Evolutionary conservation across 208 protist species (phyloP), one percentile per base, ranked within the genome.

Genomic region (Phytomonas sp.): DNA sequence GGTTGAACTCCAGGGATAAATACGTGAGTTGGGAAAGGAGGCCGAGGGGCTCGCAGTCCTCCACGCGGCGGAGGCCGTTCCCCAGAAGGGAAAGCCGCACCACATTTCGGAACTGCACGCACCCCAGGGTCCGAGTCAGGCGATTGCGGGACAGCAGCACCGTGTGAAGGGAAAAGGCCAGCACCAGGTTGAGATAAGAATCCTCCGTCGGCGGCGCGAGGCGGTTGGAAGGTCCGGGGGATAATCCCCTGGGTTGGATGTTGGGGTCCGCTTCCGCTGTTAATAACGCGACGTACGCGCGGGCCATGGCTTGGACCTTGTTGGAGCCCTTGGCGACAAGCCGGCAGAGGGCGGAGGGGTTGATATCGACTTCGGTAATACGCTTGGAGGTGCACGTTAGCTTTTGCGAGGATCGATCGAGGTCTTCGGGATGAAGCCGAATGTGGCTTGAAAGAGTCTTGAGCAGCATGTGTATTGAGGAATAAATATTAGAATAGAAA

Each of bases 1-100:
- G 91, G 69, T 94, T 94, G 72, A 85, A 92, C 74, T 93, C 88
- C 31, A 96, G 69, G 0, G 85, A 89, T 59, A 96, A 82, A 66
- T 85, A 91, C 60, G 77, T 75, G n/a, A 96, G 79, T 37, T 82
- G 71, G 0, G 82, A 78, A 4, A 96, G 76, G 61, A 94, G 52
- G 56, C 79, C 75, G 11, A 96, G 81, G n/a, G 85, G 82, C 69
- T 91, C 88, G 61, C 86, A 93, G 65, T 88, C 79, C 66, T 93
- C 88, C 26, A 96, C 78, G 61, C 76, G 78, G 42, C 81, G 78
- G 52, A 96, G 79, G 69, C 72, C 66, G 72, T 96, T 96, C 6
- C 86, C 83, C 0, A 93, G 74, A 3, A 96, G 77, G 0, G 88
- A 94, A 8, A 96, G 84, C 0, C 81, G 83, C 36, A 92, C 82